phyloP scores from a whole-genome alignment of 164 flowering plant genomes.

The Sedum album region DNA sequence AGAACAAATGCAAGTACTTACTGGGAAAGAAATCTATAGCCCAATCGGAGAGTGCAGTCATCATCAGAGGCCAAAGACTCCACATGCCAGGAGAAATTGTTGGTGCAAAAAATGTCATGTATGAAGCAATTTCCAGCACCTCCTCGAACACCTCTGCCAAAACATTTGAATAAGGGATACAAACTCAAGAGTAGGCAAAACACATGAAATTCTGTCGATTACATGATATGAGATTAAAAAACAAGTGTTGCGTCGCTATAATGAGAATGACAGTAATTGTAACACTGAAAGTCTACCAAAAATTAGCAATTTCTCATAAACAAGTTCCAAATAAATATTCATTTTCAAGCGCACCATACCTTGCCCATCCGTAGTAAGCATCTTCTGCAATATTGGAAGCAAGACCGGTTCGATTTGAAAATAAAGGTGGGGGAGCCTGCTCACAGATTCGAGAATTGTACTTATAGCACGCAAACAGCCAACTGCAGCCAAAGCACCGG shows the following conservation, averaged over 20 bases:
- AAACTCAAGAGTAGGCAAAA: neutral
- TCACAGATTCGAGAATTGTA: no score
- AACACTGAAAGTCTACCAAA: no score
- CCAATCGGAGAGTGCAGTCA: constrained; percentile 89
- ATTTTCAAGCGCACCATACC: constrained; percentile 29
- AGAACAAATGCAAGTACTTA: constrained; percentile 27
- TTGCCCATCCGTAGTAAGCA: constrained; percentile 67
- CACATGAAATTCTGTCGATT: neutral
- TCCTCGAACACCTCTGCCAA: constrained; percentile 98
- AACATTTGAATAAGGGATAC: neutral
- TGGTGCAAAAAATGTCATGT: constrained; percentile 93
- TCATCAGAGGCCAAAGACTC: constrained; percentile 99
- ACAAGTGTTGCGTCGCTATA: neutral
- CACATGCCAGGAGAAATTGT: constrained; percentile 94
- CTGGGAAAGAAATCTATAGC: constrained; percentile 96
- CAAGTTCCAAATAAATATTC: neutral
- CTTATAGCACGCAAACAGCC: no score
- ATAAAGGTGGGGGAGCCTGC: constrained; percentile 18
- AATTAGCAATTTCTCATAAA: neutral
- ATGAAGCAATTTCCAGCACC: constrained; percentile 92
- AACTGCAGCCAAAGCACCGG: no score
- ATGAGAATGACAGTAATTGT: neutral
- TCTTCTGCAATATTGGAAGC: no score
- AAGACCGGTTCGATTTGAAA: neutral
- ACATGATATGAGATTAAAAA: neutral